Evolutionary conservation across 306 rosid genomes (phyloP), one percentile per base, ranked within the genome.

Genomic region (Glycine latifolia): DNA sequence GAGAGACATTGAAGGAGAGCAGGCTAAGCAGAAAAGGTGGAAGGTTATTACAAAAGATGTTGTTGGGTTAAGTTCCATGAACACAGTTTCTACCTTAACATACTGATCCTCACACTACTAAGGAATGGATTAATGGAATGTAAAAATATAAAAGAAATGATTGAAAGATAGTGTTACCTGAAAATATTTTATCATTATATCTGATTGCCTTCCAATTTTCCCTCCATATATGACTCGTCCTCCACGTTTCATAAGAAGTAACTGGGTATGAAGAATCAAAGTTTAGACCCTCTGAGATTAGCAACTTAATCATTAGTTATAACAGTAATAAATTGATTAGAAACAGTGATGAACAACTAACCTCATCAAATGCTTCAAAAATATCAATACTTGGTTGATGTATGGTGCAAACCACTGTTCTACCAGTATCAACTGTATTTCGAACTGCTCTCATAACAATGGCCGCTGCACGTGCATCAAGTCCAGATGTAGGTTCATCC

Each of bases 401-500:
- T 15, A 94, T 91, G 53, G 98, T 94, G 81, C 98, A 94, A 66
- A 91, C 98, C 49, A 94, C 93, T 0, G 98, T 91, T 89, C 98
- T 88, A 75, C 98, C 97, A 3, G 97, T 91, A 79, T 93, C 97
- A 63, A 93, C 97, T 11, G 97, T 91, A 69, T 93, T 93, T 43
- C 97, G 93, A 73, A 93, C 97, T 44, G 97, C 84, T 83, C 97
- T 68, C 97, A 91, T 93, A 5, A 93, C 97, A 70, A 91, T 93
- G 52, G 97, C 97, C 1, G 97, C 97, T 6, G 97, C 97, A 35
- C 97, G 87, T 9, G 97, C 94, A 82, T 93, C 97, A 46, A 93
- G 92, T 71, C 97, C 97, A 48, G 97, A 91, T 46, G 97, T 93
- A 62, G 97, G 97, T 83, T 93, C 97, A 82, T 91, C 97, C 97